These are phyloP conservation scores for Cytospora schulzeri DNA, from an alignment of 2,329 filamentous ascomycete species.

Conservation along the genomic window DNA sequence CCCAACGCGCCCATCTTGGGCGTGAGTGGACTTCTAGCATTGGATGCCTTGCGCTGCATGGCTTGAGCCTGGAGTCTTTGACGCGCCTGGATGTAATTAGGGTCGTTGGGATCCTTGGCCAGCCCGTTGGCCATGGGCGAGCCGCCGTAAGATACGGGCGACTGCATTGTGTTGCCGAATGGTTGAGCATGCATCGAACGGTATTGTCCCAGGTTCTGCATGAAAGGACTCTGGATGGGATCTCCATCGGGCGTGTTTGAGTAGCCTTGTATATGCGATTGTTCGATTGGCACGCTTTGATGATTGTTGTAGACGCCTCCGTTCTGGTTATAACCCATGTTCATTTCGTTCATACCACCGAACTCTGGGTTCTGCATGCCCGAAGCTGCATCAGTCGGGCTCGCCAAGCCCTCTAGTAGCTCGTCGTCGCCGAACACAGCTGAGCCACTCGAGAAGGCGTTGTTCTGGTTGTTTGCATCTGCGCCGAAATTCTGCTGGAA, in stretches of 20 bases:
- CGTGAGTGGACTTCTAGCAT: conserved; percentile 77
- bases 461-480: conserved; percentile 59
- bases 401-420: conserved; percentile 72
- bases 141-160: conserved; percentile 52
- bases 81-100: conserved; percentile 60
- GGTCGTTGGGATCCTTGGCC: conserved; percentile 52
- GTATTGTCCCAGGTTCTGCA: conserved; percentile 76
- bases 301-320: conserved; percentile 53
- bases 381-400: conserved; percentile 54
- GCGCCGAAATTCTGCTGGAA: conserved; percentile 64
- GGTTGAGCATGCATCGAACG: conserved; percentile 63
- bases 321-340: conserved; percentile 57
- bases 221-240: conserved; percentile 88
- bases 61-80: conserved; percentile 58
- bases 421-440: conserved; percentile 87
- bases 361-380: conserved; percentile 60
- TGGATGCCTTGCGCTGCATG: conserved; percentile 74
- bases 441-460: conserved; percentile 75
- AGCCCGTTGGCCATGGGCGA: conserved; percentile 54
- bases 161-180: conserved; percentile 57
- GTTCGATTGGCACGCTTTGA: conserved; percentile 66
- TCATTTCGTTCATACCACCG: conserved; percentile 54
- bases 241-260: conserved; percentile 91
- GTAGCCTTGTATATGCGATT: conserved; percentile 74
- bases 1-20: conserved; percentile 80